Conservation (phyloP, 768 basidiomycete species). For the Ramaria sp. region DNA sequence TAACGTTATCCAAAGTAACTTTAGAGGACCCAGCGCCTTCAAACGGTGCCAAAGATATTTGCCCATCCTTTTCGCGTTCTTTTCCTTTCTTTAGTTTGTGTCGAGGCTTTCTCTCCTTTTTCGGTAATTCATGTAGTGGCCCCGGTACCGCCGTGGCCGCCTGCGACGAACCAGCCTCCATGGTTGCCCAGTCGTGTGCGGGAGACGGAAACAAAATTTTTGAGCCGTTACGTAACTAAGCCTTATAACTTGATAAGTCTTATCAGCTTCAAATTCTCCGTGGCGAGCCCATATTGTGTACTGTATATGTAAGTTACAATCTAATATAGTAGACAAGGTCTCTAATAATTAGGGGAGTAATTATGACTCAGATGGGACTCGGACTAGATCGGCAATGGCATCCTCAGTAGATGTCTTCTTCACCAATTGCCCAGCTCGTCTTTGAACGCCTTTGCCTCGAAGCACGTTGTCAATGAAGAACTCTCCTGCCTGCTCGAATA, state of each 20-base stretch:
- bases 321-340: background rate
- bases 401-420: background rate
- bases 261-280: too few relatives aligned
- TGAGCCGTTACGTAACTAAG: background rate
- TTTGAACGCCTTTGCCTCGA: conserved; percentile 37
- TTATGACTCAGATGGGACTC: background rate
- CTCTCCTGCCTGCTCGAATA: conserved; percentile 69
- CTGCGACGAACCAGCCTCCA: conserved; percentile 8
- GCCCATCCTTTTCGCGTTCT: background rate
- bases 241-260: too few relatives aligned
- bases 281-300: too few relatives aligned
- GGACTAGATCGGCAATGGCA: background rate
- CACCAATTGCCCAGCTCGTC: background rate
- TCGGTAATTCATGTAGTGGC: background rate
- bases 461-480: conserved; percentile 90
- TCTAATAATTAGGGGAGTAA: background rate
- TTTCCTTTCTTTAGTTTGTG: conserved; percentile 7
- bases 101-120: conserved; percentile 4
- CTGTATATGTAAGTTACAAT: background rate
- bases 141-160: background rate
- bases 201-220: conserved; percentile 4
- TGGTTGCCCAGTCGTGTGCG: background rate
- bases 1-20: background rate
- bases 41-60: background rate
- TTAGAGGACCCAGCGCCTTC: background rate